A percentile compares a stretch with the other conserved stretches of the same genome.
Evolutionary conservation across 805 yeast species (phyloP).

Genomic region (Ogataea nakhonphanomensis): DNA sequence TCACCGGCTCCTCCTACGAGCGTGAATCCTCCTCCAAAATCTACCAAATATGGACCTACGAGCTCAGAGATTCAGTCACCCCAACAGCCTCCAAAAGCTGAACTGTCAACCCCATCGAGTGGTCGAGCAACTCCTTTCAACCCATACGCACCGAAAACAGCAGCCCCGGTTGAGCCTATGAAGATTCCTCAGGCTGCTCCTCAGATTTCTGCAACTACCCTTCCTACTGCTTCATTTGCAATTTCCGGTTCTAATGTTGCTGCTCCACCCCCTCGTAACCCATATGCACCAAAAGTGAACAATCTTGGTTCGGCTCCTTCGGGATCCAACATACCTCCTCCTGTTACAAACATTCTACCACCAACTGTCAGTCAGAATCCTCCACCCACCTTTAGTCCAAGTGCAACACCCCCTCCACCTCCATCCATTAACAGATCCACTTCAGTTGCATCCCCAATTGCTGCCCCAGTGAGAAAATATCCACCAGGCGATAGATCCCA

Average conservation of each 20-base stretch:
- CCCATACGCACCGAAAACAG: slow-evolving; percentile 37
- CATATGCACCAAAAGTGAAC: slow-evolving; percentile 33
- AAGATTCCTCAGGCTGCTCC: slow-evolving; percentile 25
- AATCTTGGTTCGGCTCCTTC: slow-evolving; percentile 7
- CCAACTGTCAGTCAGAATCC: slow-evolving; percentile 1
- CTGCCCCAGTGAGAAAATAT: slow-evolving; percentile 26
- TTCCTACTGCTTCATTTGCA: slow-evolving; percentile 6
- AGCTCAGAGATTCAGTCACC: slow-evolving; percentile 20
- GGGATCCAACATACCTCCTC: slow-evolving; percentile 15
- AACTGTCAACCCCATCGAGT: slow-evolving; percentile 12
- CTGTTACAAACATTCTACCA: not conserved
- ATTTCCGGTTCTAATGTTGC: not conserved
- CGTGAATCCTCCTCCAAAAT: slow-evolving; percentile 15
- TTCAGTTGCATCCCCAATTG: slow-evolving; percentile 16
- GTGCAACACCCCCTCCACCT: slow-evolving; percentile 22
- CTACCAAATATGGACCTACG: slow-evolving; percentile 21
- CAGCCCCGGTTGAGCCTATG: slow-evolving; percentile 21
- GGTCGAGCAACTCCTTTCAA: slow-evolving; percentile 21
- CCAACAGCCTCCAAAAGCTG: slow-evolving; percentile 23
- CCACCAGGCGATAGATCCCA: slow-evolving; percentile 70
- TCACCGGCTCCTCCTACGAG: slow-evolving; percentile 11
- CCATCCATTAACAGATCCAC: slow-evolving; percentile 14
- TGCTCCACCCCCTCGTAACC: slow-evolving; percentile 26
- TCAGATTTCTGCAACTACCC: slow-evolving; percentile 1
- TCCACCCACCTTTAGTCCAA: slow-evolving; percentile 4